These are phyloP conservation scores for Claviceps sp. DNA, from an alignment of 2,329 filamentous ascomycete genomes.

Conservation along the genomic window DNA sequence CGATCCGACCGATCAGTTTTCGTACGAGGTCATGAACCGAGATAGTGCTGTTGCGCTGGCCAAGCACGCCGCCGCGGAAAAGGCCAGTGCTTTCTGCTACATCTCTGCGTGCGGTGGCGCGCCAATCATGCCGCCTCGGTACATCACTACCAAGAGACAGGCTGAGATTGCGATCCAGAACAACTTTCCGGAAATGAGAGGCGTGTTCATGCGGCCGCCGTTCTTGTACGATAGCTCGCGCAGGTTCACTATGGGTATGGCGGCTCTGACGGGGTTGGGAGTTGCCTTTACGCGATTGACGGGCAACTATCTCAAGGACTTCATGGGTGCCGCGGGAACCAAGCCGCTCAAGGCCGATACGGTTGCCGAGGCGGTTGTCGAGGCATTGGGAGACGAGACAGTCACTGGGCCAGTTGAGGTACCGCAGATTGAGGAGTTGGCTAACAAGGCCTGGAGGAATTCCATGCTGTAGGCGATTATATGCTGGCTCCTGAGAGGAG, in stretches of 20 bases:
- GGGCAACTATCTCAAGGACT: slow-evolving; percentile 58
- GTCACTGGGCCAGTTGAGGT: slow-evolving; percentile 67
- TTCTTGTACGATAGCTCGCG: slow-evolving; percentile 83
- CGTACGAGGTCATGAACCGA: slow-evolving; percentile 95
- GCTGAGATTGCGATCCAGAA: slow-evolving; percentile 66
- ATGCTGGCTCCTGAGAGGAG: not conserved
- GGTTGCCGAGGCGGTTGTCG: slow-evolving; percentile 80
- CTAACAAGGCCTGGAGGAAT: slow-evolving; percentile 74
- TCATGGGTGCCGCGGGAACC: slow-evolving; percentile 70
- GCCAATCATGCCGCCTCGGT: slow-evolving; percentile 69
- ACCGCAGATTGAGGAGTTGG: slow-evolving; percentile 67
- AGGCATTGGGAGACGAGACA: slow-evolving; percentile 63
- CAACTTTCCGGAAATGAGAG: slow-evolving; percentile 62
- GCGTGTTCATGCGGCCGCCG: slow-evolving; percentile 69
- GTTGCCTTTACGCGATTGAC: slow-evolving; percentile 65
- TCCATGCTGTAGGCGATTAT: slow-evolving; percentile 56
- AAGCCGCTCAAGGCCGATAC: slow-evolving; percentile 81
- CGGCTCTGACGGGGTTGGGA: slow-evolving; percentile 61
- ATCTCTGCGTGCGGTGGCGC: slow-evolving; percentile 81
- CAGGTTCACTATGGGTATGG: slow-evolving; percentile 72
- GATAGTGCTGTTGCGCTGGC: slow-evolving; percentile 77
- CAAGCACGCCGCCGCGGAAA: slow-evolving; percentile 53
- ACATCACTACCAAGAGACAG: slow-evolving; percentile 84
- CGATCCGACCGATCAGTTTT: slow-evolving; percentile 63
- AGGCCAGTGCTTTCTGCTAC: slow-evolving; percentile 64